Evolutionary conservation across 371 early-diverging fungal species (phyloP), one percentile per base, ranked within the genome.

Genomic region (Syncephalis plumigaleata): DNA sequence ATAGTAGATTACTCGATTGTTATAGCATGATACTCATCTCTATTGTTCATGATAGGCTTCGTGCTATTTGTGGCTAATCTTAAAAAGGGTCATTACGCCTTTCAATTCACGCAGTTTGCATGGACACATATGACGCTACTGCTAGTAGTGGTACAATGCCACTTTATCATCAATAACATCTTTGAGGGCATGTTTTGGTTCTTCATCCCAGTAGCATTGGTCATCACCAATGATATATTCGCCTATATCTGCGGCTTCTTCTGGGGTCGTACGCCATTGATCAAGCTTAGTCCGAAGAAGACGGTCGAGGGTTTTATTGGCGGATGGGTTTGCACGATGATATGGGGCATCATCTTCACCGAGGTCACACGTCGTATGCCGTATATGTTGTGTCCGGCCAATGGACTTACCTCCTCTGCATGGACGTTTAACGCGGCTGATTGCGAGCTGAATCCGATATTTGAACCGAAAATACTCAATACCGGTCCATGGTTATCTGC

Each of bases 301-400:
- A 99, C 99, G n/a, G 86, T 91, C 62, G 99, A 99, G 64, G 99
- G 99, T 4, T 98, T 97, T 56, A 69, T 97, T 31, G 98, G 98
- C 45, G 99, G 83, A 18, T 79, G 87, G 51, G 49, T 98, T 36
- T 73, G 75, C 52, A 98, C 98, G 1, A 55, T 87, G 44, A 53
- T 87, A 26, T 84, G 90, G 59, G 95, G 87, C 2, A 77, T 89
- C 47, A 21, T 22, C 3, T 36, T 20, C 31, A 31, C 31, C 4
- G 31, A 31, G 11, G 31, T 31, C 7, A 31, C 31, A 31, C 31
- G 31, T 11, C 68, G 71, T 57, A 88, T 68, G 59, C 67, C 77
- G 24, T 92, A 91, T 60, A 71, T 93, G 71, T 77, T 70, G 52
- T 92, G 91, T 59, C 91, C 96, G 15, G 80, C 85, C 42, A 69